Evolutionary conservation across 2,329 filamentous ascomycete genomes (phyloP), one percentile per base, ranked within the genome.

Genomic region (Paecilomyces niveus): DNA sequence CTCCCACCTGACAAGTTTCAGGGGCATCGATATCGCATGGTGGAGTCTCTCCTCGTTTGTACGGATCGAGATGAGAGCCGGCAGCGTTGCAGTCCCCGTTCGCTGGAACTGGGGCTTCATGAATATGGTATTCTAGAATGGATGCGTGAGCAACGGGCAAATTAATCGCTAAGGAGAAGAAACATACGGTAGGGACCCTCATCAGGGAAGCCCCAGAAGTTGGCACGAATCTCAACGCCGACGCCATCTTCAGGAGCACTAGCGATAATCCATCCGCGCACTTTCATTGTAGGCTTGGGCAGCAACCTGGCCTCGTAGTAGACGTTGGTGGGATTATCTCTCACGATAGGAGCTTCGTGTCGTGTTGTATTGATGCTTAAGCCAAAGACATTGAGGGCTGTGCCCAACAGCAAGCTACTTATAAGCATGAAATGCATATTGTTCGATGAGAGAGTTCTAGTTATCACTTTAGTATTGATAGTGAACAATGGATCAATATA

Each of bases 11-110:
- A 77, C 89, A 94, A 9, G 83, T 85, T 61, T 82, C 73, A 7
- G 86, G 86, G 6, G 76, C 68, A 9, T 70, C 65, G 10, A 74
- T 39, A 67, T 90, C 79, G 74, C 89, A 93, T 4, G 81, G 66
- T 3, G 85, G 78, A 1, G 73, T 74, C 68, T 90, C 84, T 62
- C 84, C 85, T 55, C 87, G 86, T 54, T 79, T 70, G 71, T 81
- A 89, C 18, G 89, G 89, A 68, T 92, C 88, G 11, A 91, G 81
- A 68, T 93, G 89, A 1, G 78, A 83, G 3, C 83, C 77, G 1
- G 89, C 87, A 3, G 73, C 72, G 55, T 83, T 88, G 79, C 89
- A 93, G 80, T 91, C 90, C 63, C 89, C 89, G 62, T 85, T 75
- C 24, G 70, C 72, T 4, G 85, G 83, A 10, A 91, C 86, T 8